phyloP scores from a whole-genome alignment of 768 basidiomycete genomes.

The Lactifluus hygrophoroides region DNA sequence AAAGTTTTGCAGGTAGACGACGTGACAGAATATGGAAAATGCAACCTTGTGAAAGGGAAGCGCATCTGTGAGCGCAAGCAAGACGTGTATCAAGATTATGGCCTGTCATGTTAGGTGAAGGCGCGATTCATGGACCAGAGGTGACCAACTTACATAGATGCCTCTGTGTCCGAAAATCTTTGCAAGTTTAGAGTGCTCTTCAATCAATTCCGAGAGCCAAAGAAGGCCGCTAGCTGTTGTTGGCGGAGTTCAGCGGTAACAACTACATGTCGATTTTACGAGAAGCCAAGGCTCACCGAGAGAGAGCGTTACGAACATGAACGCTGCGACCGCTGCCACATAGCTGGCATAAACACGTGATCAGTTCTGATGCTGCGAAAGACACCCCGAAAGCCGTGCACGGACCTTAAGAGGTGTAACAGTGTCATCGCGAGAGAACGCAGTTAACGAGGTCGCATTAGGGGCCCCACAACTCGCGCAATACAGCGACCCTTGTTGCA shows the following conservation, averaged over 20 bases:
- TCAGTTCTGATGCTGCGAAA: constrained; percentile 12
- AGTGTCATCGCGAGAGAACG: constrained; percentile 36
- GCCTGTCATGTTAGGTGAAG: constrained; percentile 35
- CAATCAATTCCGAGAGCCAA: constrained; percentile 91
- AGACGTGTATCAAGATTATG: constrained; percentile 67
- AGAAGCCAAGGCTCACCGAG: constrained; percentile 79
- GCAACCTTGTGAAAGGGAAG: constrained; percentile 66
- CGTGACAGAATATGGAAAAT: constrained; percentile 79
- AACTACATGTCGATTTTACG: no score
- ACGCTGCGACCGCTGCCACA: constrained; percentile 64
- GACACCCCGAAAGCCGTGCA: constrained; percentile 3
- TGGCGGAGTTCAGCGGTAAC: no score
- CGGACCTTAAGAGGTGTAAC: constrained; percentile 55
- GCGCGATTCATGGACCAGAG: not conserved
- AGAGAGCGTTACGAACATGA: constrained; percentile 86
- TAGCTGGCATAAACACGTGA: constrained; percentile 45
- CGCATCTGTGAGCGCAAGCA: constrained; percentile 72
- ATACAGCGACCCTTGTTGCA: no score
- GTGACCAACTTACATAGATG: constrained; percentile 63
- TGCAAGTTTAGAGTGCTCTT: constrained; percentile 80
- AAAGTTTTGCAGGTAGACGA: constrained; percentile 91
- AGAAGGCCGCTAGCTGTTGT: constrained; percentile 79
- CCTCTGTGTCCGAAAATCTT: constrained; percentile 76
- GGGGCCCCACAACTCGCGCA: not conserved
- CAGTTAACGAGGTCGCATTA: not conserved